Base-by-base conservation (phyloP, 2,329 filamentous ascomycete genomes). In the Zasmidium citrigriseum region DNA sequence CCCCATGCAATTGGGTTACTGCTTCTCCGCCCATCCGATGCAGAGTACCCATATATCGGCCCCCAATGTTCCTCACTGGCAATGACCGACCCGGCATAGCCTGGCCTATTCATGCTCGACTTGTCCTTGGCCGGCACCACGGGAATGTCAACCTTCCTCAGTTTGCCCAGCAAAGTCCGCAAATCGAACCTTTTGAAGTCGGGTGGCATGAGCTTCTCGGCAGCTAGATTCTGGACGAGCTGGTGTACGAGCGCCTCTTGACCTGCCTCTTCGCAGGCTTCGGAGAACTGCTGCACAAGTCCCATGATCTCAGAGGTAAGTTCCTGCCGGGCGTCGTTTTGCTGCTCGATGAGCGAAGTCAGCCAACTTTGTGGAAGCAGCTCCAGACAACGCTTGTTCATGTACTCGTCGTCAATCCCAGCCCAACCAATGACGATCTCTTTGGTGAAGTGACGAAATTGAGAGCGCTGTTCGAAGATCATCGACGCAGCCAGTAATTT, bases 381-480 rank as follows among this genome's bases (percentile, higher is more conserved):
- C 1, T 55, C 46, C 12, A 25, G 18, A 27, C 46, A 21, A 4
- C 21, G 16, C 22, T 2, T 16, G 11, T 29, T 12, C 14, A 55
- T 21, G 22, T 49, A 11, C 14, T 18, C 16, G 9, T 23, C 27
- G 18, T 41, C 20, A 11, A 49, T 24, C 1, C 11, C 2, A 3
- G 10, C 9, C 11, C 16, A 2, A 18, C n/a, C 24, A 10, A 49
- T 29, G 1, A 65, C 57, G 1, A 65, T 34, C 14, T 57, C n/a
- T 18, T 52, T 38, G 1, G 58, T 62, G 29, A 61, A 53, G 5
- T 47, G 18, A 14, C 58, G 27, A 46, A 65, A 65, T 22, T 47
- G 25, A 2, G 27, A 12, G 0, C 54, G 46, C 22, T 62, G 59
- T 16, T 65, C 59, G 3, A 64, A 53, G 2, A 65, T 21, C 46